Conservation (phyloP, 1,284 basidiomycete genomes). For the Agaricales sp. region DNA sequence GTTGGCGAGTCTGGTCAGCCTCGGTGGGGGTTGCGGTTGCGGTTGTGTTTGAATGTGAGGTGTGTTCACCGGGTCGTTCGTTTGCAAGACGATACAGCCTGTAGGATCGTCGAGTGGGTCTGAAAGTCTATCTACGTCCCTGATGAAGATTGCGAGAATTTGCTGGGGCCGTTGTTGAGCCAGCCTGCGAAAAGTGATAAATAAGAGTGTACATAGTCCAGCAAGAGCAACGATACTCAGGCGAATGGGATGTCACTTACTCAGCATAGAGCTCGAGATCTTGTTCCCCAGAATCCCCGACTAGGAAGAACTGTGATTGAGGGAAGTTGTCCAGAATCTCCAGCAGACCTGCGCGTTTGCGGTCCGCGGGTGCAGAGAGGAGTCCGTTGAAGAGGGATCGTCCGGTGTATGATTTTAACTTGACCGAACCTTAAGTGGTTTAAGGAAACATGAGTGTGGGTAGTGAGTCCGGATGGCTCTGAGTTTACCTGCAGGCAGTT, state of each 20-base stretch:
- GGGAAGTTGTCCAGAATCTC: constrained; percentile 75
- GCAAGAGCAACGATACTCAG: neutral
- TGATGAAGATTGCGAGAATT: constrained; percentile 67
- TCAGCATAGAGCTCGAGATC: constrained; percentile 78
- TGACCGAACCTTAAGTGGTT: constrained; percentile 41
- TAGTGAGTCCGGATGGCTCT: constrained; percentile 5
- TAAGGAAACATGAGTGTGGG: constrained; percentile 8
- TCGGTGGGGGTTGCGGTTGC: neutral
- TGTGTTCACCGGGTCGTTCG: neutral
- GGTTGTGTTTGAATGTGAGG: neutral
- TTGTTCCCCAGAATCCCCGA: constrained; percentile 86
- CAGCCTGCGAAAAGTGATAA: constrained; percentile 25
- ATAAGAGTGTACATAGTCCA: constrained; percentile 2
- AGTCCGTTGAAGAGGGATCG: constrained; percentile 73
- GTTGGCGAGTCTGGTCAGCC: neutral
- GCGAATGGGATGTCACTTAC: constrained; percentile 14
- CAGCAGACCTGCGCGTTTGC: constrained; percentile 72
- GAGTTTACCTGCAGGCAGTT: constrained; percentile 48
- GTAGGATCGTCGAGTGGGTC: constrained; percentile 47
- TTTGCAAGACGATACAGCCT: constrained; percentile 24
- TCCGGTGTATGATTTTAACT: constrained; percentile 74
- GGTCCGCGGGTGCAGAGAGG: constrained; percentile 60
- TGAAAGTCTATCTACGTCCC: constrained; percentile 45
- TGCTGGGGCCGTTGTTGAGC: constrained; percentile 59
- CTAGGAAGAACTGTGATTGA: constrained; percentile 66